phyloP scores from a whole-genome alignment of 129 eudicot genomes.

The Rutidosis leptorrhynchoides region DNA sequence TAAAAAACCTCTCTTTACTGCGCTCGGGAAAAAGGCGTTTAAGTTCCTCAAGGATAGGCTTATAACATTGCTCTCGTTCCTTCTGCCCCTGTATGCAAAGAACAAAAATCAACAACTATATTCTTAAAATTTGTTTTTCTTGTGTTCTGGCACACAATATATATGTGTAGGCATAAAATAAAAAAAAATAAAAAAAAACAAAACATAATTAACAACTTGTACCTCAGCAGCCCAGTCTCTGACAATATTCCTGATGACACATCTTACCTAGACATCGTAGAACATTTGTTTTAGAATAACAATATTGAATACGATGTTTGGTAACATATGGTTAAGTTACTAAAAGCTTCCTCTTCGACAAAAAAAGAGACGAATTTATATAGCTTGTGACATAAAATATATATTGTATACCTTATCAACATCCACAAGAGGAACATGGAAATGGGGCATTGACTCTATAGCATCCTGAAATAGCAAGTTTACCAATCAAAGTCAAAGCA shows the following conservation, averaged over 20 bases:
- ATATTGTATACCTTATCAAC: conserved; percentile 67
- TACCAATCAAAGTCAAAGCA: background rate
- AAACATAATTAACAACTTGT: conserved; percentile 21
- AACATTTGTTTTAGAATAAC: conserved; percentile 4
- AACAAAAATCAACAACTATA: conserved; percentile 12
- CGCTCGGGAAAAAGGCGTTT: conserved; percentile 64
- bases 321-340: conserved; percentile 9
- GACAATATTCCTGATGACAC: conserved; percentile 83
- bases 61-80: conserved; percentile 92
- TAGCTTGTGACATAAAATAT: background rate
- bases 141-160: conserved; percentile 12
- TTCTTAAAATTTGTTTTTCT: conserved; percentile 24
- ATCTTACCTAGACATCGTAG: conserved; percentile 65
- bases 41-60: conserved; percentile 91
- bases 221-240: conserved; percentile 99
- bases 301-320: conserved; percentile 9
- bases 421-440: conserved; percentile 84
- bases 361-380: background rate
- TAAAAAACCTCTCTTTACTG: conserved; percentile 52
- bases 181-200: conserved; percentile 17
- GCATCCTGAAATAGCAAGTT: conserved; percentile 45
- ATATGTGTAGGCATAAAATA: background rate
- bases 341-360: background rate
- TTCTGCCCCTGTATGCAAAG: conserved; percentile 60
- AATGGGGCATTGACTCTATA: conserved; percentile 69